phyloP scores from a whole-genome alignment of 139 green algal species.

The Micractinium conductrix region DNA sequence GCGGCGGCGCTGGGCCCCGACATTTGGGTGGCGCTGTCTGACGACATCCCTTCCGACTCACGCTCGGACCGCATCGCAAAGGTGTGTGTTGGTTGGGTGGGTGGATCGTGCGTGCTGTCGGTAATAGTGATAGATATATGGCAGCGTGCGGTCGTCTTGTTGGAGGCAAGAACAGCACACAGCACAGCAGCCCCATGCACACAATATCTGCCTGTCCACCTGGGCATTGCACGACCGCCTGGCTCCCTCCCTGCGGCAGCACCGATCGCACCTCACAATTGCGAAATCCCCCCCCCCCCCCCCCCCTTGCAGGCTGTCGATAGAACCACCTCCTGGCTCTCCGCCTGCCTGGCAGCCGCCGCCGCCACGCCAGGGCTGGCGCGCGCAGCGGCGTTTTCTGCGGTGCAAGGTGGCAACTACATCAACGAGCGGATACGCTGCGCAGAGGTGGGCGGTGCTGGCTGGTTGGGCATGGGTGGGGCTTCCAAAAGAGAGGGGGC shows the following conservation, averaged over 20 bases:
- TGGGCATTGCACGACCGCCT: no score
- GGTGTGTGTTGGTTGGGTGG: no score
- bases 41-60: conserved; percentile 61
- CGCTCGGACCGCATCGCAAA: conserved; percentile 22
- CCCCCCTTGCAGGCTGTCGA: no score
- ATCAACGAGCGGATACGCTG: conserved; percentile 44
- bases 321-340: conserved; percentile 62
- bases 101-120: no score
- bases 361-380: neutral
- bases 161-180: no score
- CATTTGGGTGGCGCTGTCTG: conserved; percentile 62
- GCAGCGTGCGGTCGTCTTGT: no score
- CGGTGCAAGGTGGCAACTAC: conserved; percentile 43
- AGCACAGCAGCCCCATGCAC: no score
- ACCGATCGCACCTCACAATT: no score
- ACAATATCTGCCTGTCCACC: no score
- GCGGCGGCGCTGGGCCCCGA: conserved; percentile 67
- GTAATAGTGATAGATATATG: no score
- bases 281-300: no score
- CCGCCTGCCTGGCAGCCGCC: conserved; percentile 53
- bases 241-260: no score
- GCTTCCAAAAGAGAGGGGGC: neutral
- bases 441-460: conserved; percentile 20
- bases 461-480: neutral
- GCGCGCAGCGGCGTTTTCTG: conserved; percentile 3